A percentile compares a stretch with the other conserved stretches of the same genome.
Conservation (phyloP, 495 filamentous ascomycete species). For the Cladorrhinum samala region DNA sequence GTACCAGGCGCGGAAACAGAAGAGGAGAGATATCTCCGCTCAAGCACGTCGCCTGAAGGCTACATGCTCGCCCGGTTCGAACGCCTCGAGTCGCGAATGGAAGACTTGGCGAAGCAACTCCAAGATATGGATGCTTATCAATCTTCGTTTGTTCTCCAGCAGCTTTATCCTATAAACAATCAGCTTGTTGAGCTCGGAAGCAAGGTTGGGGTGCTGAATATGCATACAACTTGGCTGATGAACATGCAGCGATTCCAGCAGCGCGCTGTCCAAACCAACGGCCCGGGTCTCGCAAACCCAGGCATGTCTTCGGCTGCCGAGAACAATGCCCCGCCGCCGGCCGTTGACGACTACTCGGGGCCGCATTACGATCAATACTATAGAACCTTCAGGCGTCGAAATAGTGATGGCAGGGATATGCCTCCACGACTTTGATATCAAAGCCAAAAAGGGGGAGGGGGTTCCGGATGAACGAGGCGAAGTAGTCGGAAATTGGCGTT, state of each 20-base stretch:
- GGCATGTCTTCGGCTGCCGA: background rate
- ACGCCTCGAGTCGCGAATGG: slow-evolving; percentile 40
- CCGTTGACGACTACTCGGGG: background rate
- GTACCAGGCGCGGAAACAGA: slow-evolving; percentile 2
- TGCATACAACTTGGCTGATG: slow-evolving; percentile 53
- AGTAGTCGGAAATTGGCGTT: too few relatives aligned
- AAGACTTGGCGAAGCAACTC: slow-evolving; percentile 37
- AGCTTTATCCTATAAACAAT: slow-evolving; percentile 44
- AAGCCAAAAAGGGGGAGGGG: too few relatives aligned
- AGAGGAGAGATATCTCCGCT: too few relatives aligned
- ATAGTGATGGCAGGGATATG: slow-evolving; percentile 17
- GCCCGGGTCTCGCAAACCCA: background rate
- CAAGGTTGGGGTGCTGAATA: slow-evolving; percentile 44
- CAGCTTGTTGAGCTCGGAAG: slow-evolving; percentile 48
- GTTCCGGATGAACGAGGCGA: too few relatives aligned
- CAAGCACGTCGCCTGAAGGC: slow-evolving; percentile 20
- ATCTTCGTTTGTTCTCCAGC: slow-evolving; percentile 44
- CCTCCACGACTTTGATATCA: slow-evolving; percentile 8
- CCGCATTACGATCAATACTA: background rate
- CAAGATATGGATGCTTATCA: slow-evolving; percentile 44
- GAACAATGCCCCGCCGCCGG: background rate
- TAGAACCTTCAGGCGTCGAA: background rate
- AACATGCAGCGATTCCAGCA: slow-evolving; percentile 27
- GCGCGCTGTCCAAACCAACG: slow-evolving; percentile 1
- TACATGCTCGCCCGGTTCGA: slow-evolving; percentile 44